A percentile compares a stretch with the other conserved stretches of the same genome.
Evolutionary conservation across 306 rosid genomes (phyloP).

Genomic region (Arachis hypogaea): DNA sequence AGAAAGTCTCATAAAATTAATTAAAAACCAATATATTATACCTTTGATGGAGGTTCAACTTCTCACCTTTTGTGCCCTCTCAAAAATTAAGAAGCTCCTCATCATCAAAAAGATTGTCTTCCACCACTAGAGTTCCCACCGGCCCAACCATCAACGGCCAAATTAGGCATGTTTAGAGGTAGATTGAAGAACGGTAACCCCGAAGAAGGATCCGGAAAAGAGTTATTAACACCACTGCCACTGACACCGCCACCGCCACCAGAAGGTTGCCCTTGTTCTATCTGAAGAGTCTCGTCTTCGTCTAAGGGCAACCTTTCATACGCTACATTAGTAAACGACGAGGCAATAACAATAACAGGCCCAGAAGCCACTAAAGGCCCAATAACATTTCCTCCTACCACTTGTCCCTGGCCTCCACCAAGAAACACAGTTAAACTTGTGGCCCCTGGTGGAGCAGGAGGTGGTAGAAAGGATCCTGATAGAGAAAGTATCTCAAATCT

Average conservation of each 20-base stretch:
- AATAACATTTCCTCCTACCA: constrained; percentile 87
- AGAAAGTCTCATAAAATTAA: constrained; percentile 29
- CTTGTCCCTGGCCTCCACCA: constrained; percentile 93
- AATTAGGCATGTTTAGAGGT: constrained; percentile 76
- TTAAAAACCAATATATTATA: constrained; percentile 29
- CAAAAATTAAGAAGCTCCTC: constrained; percentile 8
- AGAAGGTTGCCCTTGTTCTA: constrained; percentile 67
- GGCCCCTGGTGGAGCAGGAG: constrained; percentile 93
- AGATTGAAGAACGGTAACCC: constrained; percentile 86
- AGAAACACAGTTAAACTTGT: constrained; percentile 76
- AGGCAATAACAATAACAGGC: constrained; percentile 83
- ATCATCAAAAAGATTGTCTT: constrained; percentile 57
- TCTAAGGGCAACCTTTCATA: constrained; percentile 91
- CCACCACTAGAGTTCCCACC: constrained; percentile 75
- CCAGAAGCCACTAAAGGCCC: constrained; percentile 87
- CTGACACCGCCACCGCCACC: constrained; percentile 30
- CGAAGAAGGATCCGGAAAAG: constrained; percentile 68
- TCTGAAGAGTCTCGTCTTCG: constrained; percentile 69
- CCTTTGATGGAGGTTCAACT: constrained; percentile 29
- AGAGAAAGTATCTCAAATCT: constrained; percentile 81
- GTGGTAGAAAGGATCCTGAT: constrained; percentile 82
- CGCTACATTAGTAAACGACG: constrained; percentile 90
- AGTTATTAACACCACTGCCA: constrained; percentile 39
- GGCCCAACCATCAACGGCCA: constrained; percentile 73
- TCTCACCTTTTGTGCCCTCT: constrained; percentile 56